Conservation (phyloP, 352 stramenopile species). For the Phytophthora fragariaefolia region DNA sequence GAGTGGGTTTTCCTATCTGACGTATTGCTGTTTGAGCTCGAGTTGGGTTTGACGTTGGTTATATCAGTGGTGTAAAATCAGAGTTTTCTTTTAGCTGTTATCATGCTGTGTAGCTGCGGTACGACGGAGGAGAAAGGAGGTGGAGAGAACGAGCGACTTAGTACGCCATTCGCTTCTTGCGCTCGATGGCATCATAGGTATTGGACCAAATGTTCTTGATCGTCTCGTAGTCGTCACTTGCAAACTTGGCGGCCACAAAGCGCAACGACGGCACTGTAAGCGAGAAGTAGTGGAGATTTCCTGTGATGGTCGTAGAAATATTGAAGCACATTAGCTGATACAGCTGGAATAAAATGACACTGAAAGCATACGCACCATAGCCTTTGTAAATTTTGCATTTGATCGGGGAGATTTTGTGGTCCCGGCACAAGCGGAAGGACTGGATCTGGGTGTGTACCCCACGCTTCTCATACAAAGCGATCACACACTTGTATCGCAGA, state of each 20-base stretch:
- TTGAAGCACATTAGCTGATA: background rate
- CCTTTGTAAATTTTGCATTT: conserved; percentile 91
- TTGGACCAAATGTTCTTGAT: conserved; percentile 86
- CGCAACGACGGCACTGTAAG: conserved; percentile 80
- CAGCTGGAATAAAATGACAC: background rate
- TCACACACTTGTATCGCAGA: conserved; percentile 58
- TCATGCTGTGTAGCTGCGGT: background rate
- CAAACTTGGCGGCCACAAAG: conserved; percentile 85
- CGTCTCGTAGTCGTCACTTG: conserved; percentile 82
- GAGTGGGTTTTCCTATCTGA: background rate
- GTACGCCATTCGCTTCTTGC: conserved; percentile 78
- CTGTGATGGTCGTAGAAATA: conserved; percentile 18
- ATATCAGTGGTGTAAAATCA: background rate
- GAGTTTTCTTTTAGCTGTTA: conserved; percentile 11
- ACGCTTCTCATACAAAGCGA: conserved; percentile 86
- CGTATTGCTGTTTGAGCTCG: background rate
- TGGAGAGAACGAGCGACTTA: conserved; percentile 11
- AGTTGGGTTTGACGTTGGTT: no score
- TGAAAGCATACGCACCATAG: conserved; percentile 55
- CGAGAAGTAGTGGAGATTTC: conserved; percentile 87
- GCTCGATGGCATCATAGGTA: conserved; percentile 83
- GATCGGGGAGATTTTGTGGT: conserved; percentile 88
- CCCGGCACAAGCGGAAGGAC: conserved; percentile 79
- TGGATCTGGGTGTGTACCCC: conserved; percentile 85
- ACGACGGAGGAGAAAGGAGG: conserved; percentile 16